These are phyloP conservation scores for Lyophyllum semitale DNA, from an alignment of 768 basidiomycete species.

Conservation along the genomic window DNA sequence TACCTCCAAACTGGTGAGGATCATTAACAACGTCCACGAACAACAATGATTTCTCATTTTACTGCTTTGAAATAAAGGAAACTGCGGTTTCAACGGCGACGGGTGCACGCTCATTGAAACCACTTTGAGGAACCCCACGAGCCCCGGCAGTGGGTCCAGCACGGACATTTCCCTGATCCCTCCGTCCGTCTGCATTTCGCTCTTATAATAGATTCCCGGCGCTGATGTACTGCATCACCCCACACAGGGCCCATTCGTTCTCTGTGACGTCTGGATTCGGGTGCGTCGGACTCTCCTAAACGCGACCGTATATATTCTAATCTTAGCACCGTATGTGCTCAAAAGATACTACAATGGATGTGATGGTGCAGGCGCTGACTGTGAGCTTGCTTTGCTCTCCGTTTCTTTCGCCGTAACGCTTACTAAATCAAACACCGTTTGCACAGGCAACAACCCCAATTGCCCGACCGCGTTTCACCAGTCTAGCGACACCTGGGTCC, in stretches of 20 bases:
- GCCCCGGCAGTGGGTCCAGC: conserved; percentile 32
- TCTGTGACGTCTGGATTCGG: conserved; percentile 41
- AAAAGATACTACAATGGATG: conserved; percentile 44
- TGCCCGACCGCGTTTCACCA: conserved; percentile 40
- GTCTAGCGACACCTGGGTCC: conserved; percentile 35
- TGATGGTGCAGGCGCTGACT: conserved; percentile 42
- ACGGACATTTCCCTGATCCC: conserved; percentile 40
- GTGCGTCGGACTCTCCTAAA: conserved; percentile 19
- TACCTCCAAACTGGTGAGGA: conserved; percentile 31
- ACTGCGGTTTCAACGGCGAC: conserved; percentile 40
- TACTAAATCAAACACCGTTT: neutral
- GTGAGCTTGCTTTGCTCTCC: conserved; percentile 27
- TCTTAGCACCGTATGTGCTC: neutral
- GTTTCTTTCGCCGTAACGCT: neutral
- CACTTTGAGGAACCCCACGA: conserved; percentile 34
- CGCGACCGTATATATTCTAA: neutral
- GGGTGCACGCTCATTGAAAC: conserved; percentile 38
- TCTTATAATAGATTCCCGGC: conserved; percentile 7
- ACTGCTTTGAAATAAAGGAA: conserved; percentile 19
- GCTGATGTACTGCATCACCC: conserved; percentile 9
- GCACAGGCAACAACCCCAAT: conserved; percentile 32
- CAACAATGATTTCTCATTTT: neutral
- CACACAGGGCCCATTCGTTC: conserved; percentile 36
- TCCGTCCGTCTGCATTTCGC: conserved; percentile 30
- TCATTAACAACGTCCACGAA: neutral